phyloP scores from a whole-genome alignment of 345 rosid species.

The Microthlaspi erraticum region DNA sequence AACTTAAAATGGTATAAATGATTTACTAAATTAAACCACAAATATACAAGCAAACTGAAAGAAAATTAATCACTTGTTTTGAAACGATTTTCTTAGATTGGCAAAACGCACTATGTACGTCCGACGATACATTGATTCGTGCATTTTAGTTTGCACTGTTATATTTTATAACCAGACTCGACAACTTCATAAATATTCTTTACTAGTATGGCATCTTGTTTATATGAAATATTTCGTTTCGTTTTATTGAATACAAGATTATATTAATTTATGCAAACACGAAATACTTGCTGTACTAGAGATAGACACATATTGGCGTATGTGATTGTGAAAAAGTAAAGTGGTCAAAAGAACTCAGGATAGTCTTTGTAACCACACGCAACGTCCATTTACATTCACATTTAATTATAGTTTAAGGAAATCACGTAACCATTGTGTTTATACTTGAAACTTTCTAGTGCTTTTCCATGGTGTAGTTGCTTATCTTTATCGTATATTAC shows the following conservation, averaged over 20 bases:
- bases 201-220: not conserved
- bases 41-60: not conserved
- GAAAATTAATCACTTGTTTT: not conserved
- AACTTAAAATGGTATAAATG: not conserved
- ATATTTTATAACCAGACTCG: not conserved
- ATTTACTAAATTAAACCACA: not conserved
- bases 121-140: not conserved
- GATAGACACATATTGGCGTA: conserved; percentile 18
- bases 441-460: not conserved
- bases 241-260: not conserved
- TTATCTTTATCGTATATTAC: not conserved
- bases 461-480: not conserved
- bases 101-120: conserved; percentile 11
- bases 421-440: conserved; percentile 13
- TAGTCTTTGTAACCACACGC: conserved; percentile 5
- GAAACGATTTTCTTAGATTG: not conserved
- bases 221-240: conserved; percentile 6
- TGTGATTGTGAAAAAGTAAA: not conserved
- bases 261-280: not conserved
- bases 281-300: not conserved
- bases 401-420: not conserved
- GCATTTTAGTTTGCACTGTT: not conserved
- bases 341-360: conserved; percentile 15
- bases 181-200: not conserved
- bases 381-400: conserved; percentile 15